A percentile compares a stretch with the other conserved stretches of the same genome.
Evolutionary conservation across 768 basidiomycete species (phyloP).

Genomic region (Tulasnella sp.): DNA sequence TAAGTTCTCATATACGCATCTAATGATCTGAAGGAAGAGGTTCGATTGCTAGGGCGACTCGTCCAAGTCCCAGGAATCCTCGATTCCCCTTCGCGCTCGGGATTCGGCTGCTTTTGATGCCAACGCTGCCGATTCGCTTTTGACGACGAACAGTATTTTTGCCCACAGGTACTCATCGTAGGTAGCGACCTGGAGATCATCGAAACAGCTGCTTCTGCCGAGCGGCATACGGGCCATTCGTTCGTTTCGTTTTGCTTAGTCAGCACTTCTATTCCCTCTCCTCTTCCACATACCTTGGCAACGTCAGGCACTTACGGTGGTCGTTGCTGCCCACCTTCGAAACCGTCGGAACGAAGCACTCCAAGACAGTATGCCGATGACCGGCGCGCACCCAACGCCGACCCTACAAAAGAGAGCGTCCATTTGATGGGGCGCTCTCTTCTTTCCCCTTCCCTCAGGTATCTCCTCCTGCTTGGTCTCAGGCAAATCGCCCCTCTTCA

Average conservation of each 20-base stretch:
- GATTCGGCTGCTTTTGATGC: neutral
- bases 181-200: neutral
- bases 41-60: neutral
- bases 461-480: neutral
- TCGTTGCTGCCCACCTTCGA: conserved; percentile 12
- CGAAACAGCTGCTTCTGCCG: neutral
- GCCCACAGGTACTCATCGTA: too few relatives aligned
- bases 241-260: neutral
- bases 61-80: neutral
- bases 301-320: neutral
- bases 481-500: neutral
- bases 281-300: neutral
- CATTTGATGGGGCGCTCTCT: neutral
- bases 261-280: neutral
- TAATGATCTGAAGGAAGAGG: too few relatives aligned
- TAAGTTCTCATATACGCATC: too few relatives aligned
- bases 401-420: conserved; percentile 9
- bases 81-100: neutral
- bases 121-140: neutral
- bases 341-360: neutral
- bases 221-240: neutral
- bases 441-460: conserved; percentile 12
- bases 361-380: neutral
- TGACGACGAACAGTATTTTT: neutral
- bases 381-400: neutral